A percentile compares a stretch with the other conserved stretches of the same genome.
These are phyloP conservation scores for Chrysochromulina parva DNA, from an alignment of 78 protist genomes.

Conservation along the genomic window DNA sequence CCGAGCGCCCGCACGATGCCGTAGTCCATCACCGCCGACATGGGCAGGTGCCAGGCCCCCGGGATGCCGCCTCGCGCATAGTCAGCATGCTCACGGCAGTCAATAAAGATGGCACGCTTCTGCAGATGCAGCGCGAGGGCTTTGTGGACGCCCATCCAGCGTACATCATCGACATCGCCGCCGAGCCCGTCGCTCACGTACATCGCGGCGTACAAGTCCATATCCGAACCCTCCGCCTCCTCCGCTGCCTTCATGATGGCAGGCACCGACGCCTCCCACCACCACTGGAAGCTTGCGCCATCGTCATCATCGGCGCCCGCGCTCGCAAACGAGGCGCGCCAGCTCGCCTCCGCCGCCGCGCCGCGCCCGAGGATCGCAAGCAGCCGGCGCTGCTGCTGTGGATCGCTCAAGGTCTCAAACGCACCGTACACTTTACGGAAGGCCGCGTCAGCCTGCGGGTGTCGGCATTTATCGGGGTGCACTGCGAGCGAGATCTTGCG, in stretches of 20 bases:
- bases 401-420: background rate
- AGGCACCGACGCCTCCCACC: background rate
- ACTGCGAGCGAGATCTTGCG: no score
- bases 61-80: background rate
- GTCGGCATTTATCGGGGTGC: no score
- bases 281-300: background rate
- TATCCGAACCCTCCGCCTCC: conserved; percentile 1
- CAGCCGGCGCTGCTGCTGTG: background rate
- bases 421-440: background rate
- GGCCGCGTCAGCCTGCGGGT: conserved; percentile 1
- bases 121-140: background rate
- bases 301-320: background rate
- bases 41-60: background rate
- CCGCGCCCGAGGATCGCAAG: background rate
- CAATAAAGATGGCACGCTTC: background rate
- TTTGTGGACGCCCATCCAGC: background rate
- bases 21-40: background rate
- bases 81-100: background rate
- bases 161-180: background rate
- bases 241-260: conserved; percentile 8
- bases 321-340: background rate
- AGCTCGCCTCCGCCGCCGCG: background rate
- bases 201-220: background rate
- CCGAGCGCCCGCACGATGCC: background rate
- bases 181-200: background rate